Evolutionary conservation across 495 filamentous ascomycete species (phyloP), one percentile per base, ranked within the genome.

Genomic region (Lepidopterella palustris): DNA sequence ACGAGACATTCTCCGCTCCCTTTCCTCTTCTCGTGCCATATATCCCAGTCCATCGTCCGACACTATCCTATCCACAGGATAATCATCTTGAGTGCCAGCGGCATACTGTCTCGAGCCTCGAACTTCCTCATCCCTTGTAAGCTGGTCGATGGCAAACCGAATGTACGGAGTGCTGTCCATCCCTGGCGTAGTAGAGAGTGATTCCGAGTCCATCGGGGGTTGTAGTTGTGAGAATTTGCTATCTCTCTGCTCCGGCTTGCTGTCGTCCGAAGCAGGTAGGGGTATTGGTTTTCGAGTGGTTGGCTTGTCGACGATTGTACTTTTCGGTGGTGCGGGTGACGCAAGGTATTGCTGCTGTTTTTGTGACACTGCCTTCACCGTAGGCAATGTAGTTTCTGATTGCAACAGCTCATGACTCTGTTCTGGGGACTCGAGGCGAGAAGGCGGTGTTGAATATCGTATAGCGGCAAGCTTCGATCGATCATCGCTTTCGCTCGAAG

Each of bases 131-230:
- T 88, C 82, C 24, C 81, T 72, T 5, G 86, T 88, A 53, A 89
- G 76, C 66, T 88, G 86, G 53, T 87, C 84, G 50, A 89, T 84
- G 32, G 86, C 86, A 68, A 87, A 88, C 28, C 79, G 83, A 48
- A 89, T 84, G 65, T 84, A 88, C 13, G 85, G 84, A 28, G 81
- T 84, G 68, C 87, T 82, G 61, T 88, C 85, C 45, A 81, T 66
- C 11, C 79, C 83, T 0, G 86, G 86, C 1, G 86, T 87, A 1
- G 82, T 77, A 27, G 79, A 75, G 54, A 72, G 72, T 4, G 70
- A 69, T 35, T 72, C 70, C 28, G 57, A 71, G 55, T 70, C 68
- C 56, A 68, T 70, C 25, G 25, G 57, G 21, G 24, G 27, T n/a
- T 31, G 52, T 53, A n/a, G 39, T 15, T 54, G 47, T 0, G 24